Conservation (phyloP, 2,329 filamentous ascomycete species). For the Geoglossum cookeanum region DNA sequence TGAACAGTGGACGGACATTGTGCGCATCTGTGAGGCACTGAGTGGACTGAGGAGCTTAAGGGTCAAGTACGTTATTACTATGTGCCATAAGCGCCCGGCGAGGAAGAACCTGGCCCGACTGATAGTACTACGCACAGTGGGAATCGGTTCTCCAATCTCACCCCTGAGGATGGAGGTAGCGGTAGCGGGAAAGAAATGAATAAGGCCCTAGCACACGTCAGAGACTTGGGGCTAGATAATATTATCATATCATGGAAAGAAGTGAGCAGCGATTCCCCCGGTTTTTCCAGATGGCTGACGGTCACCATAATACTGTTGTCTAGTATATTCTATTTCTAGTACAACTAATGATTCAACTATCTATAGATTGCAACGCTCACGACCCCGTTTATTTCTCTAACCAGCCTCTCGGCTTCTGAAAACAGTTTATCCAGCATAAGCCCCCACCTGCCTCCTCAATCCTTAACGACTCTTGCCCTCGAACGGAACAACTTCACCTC, state of each 20-base stretch:
- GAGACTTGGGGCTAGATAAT: conserved; percentile 29
- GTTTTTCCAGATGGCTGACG: background rate
- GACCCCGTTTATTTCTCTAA: conserved; percentile 33
- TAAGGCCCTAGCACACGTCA: conserved; percentile 20
- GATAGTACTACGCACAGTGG: background rate
- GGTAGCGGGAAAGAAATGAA: conserved; percentile 13
- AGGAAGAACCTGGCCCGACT: background rate
- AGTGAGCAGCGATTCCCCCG: conserved; percentile 6
- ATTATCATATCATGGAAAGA: conserved; percentile 23
- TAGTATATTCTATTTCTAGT: no score
- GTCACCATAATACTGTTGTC: background rate
- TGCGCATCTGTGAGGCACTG: conserved; percentile 51
- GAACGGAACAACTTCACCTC: conserved; percentile 51
- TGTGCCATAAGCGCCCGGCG: background rate
- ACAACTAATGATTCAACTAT: no score
- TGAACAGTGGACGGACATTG: conserved; percentile 44
- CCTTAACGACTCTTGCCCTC: conserved; percentile 44
- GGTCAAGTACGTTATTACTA: conserved; percentile 39
- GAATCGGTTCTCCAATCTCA: conserved; percentile 4
- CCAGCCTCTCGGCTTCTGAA: conserved; percentile 32
- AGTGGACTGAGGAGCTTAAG: conserved; percentile 45
- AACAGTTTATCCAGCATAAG: conserved; percentile 34
- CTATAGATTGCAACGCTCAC: conserved; percentile 16
- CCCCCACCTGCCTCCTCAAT: conserved; percentile 11
- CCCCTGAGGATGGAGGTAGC: conserved; percentile 12